These are phyloP conservation scores for Picochlorum sp. DNA, from an alignment of 139 green algal genomes.

Conservation along the genomic window DNA sequence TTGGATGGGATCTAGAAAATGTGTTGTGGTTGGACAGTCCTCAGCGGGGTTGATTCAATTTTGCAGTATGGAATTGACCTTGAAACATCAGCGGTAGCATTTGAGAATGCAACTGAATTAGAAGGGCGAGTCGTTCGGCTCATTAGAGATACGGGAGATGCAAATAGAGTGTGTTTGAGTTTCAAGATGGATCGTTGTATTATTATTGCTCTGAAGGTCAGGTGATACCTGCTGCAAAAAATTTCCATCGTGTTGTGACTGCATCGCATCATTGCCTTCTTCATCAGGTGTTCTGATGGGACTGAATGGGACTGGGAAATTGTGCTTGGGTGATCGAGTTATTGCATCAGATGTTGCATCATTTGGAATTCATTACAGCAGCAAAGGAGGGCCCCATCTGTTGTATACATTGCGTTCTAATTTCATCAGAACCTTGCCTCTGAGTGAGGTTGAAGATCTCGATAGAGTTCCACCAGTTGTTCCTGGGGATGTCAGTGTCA, in stretches of 20 bases:
- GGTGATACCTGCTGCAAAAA: no score
- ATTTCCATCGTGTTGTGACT: neutral
- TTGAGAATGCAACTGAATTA: no score
- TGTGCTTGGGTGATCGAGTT: slow-evolving; percentile 44
- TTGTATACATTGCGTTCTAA: slow-evolving; percentile 53
- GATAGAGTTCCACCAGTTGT: neutral
- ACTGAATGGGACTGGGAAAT: slow-evolving; percentile 36
- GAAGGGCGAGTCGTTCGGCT: no score
- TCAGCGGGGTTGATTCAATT: no score
- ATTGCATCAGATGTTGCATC: slow-evolving; percentile 52
- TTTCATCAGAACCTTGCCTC: slow-evolving; percentile 40
- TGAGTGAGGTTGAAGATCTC: slow-evolving; percentile 9
- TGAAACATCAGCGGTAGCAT: no score
- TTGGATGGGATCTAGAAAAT: no score
- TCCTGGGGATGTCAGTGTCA: slow-evolving; percentile 32
- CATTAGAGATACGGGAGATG: no score
- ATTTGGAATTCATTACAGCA: slow-evolving; percentile 35
- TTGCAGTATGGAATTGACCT: no score
- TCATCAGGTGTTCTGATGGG: slow-evolving; percentile 31
- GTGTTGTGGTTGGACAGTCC: no score
- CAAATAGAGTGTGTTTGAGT: no score
- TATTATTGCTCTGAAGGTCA: no score
- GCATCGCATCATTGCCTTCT: neutral
- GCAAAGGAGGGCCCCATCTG: slow-evolving; percentile 59
- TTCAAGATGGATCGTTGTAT: no score